A percentile compares a stretch with the other conserved stretches of the same genome.
Conservation (phyloP, 2,329 filamentous ascomycete genomes). For the Botryotinia globosa region DNA sequence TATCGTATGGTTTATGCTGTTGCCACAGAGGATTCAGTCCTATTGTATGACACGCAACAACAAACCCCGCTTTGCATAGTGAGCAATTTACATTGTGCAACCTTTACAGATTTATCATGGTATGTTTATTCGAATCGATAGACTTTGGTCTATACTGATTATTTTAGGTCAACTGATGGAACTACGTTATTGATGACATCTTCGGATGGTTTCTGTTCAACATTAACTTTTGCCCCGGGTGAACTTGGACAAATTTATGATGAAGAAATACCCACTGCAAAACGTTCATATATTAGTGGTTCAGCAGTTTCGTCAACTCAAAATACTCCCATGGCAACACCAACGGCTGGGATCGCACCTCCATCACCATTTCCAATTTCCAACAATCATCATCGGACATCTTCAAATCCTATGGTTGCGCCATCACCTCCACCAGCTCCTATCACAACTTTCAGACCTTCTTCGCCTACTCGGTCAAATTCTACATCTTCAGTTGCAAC, state of each 20-base stretch:
- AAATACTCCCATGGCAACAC: slow-evolving; percentile 68
- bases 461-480: slow-evolving; percentile 80
- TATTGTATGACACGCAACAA: slow-evolving; percentile 96
- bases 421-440: slow-evolving; percentile 58
- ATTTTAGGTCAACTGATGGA: slow-evolving; percentile 67
- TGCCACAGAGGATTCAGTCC: slow-evolving; percentile 90
- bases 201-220: slow-evolving; percentile 95
- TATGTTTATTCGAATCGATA: slow-evolving; percentile 48
- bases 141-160: slow-evolving; percentile 17
- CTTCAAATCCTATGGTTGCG: slow-evolving; percentile 57
- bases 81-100: slow-evolving; percentile 95
- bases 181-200: slow-evolving; percentile 89
- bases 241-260: slow-evolving; percentile 83
- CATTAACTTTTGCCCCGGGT: slow-evolving; percentile 75
- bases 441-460: slow-evolving; percentile 55
- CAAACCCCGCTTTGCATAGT: slow-evolving; percentile 90
- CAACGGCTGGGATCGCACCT: slow-evolving; percentile 59
- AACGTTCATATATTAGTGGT: slow-evolving; percentile 41
- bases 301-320: slow-evolving; percentile 53
- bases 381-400: slow-evolving; percentile 53
- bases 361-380: slow-evolving; percentile 52
- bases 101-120: slow-evolving; percentile 95
- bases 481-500: slow-evolving; percentile 79
- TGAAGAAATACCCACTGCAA: slow-evolving; percentile 57
- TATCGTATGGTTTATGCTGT: slow-evolving; percentile 97